A percentile compares a stretch with the other conserved stretches of the same genome.
phyloP scores from a whole-genome alignment of 2,329 filamentous ascomycete species.

The Beauveria sp. region DNA sequence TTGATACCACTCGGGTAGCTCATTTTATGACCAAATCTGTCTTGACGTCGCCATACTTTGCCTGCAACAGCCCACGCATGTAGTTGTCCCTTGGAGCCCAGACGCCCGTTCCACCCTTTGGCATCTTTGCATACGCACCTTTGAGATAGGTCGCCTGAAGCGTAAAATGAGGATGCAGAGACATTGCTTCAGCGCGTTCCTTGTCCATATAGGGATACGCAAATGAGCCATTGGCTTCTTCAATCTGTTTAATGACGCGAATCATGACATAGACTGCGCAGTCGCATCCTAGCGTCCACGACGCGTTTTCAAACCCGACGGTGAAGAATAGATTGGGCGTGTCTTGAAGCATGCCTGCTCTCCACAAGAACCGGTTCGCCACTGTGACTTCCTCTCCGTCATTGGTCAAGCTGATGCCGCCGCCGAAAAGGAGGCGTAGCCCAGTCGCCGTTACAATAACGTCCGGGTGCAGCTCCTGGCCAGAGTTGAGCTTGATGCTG shows the following conservation, averaged over 20 bases:
- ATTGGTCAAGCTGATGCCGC: constrained; percentile 28
- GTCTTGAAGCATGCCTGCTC: constrained; percentile 51
- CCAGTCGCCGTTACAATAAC: constrained; percentile 60
- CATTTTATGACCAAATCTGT: too few species aligned
- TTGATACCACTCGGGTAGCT: too few species aligned
- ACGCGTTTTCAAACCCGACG: constrained; percentile 51
- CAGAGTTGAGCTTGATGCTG: constrained; percentile 36
- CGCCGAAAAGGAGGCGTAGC: constrained; percentile 47
- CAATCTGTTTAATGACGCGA: background rate
- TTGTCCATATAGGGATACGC: too few species aligned
- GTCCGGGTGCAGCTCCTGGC: constrained; percentile 44
- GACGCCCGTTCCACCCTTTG: too few species aligned
- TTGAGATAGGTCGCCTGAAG: too few species aligned
- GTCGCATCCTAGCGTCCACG: constrained; percentile 57
- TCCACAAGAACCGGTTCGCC: constrained; percentile 36
- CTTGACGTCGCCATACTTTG: too few species aligned
- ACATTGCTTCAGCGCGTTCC: too few species aligned
- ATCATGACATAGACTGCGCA: constrained; percentile 40
- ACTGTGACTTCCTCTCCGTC: background rate
- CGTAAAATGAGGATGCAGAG: too few species aligned
- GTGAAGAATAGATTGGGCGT: constrained; percentile 53
- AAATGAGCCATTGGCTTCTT: too few species aligned
- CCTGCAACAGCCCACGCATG: too few species aligned
- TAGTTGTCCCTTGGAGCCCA: too few species aligned
- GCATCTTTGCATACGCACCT: too few species aligned